These are phyloP conservation scores for Retiboletus flavoniger DNA, from an alignment of 1,284 basidiomycete species.

Conservation along the genomic window DNA sequence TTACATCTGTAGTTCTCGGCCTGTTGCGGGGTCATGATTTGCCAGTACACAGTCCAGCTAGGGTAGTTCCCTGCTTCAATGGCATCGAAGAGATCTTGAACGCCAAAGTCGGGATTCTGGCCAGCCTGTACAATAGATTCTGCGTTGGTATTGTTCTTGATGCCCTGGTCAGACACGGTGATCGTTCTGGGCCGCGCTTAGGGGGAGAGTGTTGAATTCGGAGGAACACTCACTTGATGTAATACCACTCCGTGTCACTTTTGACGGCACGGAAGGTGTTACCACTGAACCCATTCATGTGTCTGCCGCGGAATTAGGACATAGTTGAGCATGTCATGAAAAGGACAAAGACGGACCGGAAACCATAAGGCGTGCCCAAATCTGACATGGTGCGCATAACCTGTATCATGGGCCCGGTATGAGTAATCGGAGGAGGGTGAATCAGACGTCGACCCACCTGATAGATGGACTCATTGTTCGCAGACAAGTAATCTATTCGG, in stretches of 20 bases:
- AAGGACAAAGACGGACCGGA: constrained; percentile 7
- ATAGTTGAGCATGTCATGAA: background rate
- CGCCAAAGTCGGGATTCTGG: constrained; percentile 39
- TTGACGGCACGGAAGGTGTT: constrained; percentile 21
- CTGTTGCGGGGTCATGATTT: constrained; percentile 38
- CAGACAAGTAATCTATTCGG: constrained; percentile 43
- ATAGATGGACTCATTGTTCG: constrained; percentile 49
- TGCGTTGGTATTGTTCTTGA: constrained; percentile 32
- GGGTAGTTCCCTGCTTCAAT: constrained; percentile 38
- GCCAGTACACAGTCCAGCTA: constrained; percentile 37
- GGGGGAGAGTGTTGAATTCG: background rate
- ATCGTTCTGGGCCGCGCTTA: constrained; percentile 12
- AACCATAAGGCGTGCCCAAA: constrained; percentile 26
- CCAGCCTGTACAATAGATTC: constrained; percentile 37
- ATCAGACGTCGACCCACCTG: constrained; percentile 29
- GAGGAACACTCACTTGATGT: constrained; percentile 20
- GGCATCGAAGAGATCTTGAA: constrained; percentile 38
- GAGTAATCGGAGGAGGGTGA: background rate
- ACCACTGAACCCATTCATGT: constrained; percentile 22
- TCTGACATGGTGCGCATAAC: constrained; percentile 41
- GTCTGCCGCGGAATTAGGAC: constrained; percentile 7
- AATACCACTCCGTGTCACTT: constrained; percentile 19
- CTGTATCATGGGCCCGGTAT: constrained; percentile 10
- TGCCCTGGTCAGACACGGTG: constrained; percentile 20
- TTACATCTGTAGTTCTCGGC: constrained; percentile 31